These are phyloP conservation scores for Mycena haematopus DNA, from an alignment of 768 basidiomycete genomes.

Conservation along the genomic window DNA sequence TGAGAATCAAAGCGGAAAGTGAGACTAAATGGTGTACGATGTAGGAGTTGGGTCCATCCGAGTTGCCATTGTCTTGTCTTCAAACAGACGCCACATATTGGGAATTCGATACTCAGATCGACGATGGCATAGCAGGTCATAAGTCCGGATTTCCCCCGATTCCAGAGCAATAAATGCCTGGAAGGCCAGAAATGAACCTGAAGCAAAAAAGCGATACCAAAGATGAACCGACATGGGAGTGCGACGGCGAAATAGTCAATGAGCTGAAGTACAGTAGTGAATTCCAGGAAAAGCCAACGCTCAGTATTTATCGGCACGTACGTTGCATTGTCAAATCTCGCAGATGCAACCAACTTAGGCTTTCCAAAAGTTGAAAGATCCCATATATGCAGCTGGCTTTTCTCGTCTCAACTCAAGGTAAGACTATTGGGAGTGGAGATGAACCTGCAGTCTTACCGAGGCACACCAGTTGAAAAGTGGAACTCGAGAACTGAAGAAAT, in stretches of 20 bases:
- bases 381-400: constrained; percentile 64
- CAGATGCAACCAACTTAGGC: constrained; percentile 58
- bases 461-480: constrained; percentile 60
- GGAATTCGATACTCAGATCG: constrained; percentile 73
- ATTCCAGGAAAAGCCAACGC: background rate
- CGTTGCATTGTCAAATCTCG: constrained; percentile 57
- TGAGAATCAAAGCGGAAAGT: constrained; percentile 6
- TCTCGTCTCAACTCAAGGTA: constrained; percentile 47
- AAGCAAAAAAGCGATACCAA: background rate
- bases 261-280: constrained; percentile 46
- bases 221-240: constrained; percentile 64
- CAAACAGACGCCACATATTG: constrained; percentile 78
- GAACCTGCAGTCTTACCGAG: constrained; percentile 53
- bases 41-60: constrained; percentile 42
- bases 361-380: constrained; percentile 58
- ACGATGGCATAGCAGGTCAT: constrained; percentile 73
- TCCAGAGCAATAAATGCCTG: constrained; percentile 57
- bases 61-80: constrained; percentile 56
- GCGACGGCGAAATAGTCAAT: constrained; percentile 68
- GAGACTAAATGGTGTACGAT: constrained; percentile 40
- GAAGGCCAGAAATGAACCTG: constrained; percentile 21
- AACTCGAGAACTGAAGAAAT: constrained; percentile 66
- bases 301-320: constrained; percentile 34
- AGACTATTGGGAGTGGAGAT: background rate
- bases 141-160: constrained; percentile 71